Evolutionary conservation across 805 yeast species (phyloP), one percentile per base, ranked within the genome.

Genomic region (Candida sphagnicola): DNA sequence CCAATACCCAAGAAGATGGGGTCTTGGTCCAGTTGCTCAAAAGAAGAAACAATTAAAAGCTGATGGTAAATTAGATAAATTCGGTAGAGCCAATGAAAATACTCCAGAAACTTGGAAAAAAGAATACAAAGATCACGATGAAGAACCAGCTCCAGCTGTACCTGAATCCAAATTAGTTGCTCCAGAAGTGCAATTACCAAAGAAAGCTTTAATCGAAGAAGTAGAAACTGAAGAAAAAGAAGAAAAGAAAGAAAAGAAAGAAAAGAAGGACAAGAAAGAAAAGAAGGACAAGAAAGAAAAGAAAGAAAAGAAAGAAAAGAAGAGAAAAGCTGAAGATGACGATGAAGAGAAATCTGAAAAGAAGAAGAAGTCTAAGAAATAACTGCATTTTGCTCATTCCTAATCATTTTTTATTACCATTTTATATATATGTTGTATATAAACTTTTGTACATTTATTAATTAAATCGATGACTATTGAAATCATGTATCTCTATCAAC

Each of bases 1-100:
- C 66, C 80, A 95, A 37, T 93, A 93, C 68, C 99, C 99, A 70
- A 85, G 99, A 78, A 84, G 97, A 78, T 93, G 99, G 99, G 99
- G 99, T 46, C 73, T 93, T 54, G 99, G 99, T 55, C 99, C 99
- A 55, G 87, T 90, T 62, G 98, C 99, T 44, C 88, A 86, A 69
- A 89, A 89, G 83, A 93, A 93, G 85, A 93, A 93, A 78, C 96
- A 91, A 75, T 74, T 93, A 77, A 91, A 90, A 78, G 85, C 95
- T 39, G 95, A 85, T 50, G 99, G 98, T 58, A 91, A 93, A 71
- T 80, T 93, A 59, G 99, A 93, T 75, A 87, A 91, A 70, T 93
- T 70, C 59, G 99, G 99, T 48, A 83, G 96, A 72, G 75, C 73
- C 47, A 93, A 89, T 59, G 99, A 93, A 67, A 82, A 78, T 62